Conservation (phyloP, 805 yeast species). For the Metschnikowia reukaufii region DNA sequence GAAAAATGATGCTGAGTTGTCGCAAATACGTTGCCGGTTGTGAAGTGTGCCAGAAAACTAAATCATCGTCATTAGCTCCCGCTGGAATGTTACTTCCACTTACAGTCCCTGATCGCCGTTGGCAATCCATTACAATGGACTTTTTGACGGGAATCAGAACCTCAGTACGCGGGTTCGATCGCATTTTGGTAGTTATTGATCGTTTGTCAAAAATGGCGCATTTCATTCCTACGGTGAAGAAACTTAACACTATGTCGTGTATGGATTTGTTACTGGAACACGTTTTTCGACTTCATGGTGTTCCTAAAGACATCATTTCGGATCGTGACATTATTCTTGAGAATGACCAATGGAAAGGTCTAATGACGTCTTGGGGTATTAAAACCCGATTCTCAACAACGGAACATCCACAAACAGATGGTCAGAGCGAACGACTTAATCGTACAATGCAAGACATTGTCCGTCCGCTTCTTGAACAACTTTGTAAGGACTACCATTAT, state of each 20-base stretch:
- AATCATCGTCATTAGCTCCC: background rate
- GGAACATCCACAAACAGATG: slow-evolving; percentile 1
- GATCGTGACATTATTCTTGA: background rate
- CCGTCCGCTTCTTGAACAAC: background rate
- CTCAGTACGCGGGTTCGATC: background rate
- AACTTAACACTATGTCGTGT: background rate
- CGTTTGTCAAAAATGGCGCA: background rate
- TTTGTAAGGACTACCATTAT: background rate
- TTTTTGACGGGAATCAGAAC: background rate
- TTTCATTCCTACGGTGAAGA: background rate
- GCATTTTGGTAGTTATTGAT: background rate
- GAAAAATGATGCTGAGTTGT: background rate
- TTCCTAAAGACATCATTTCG: background rate
- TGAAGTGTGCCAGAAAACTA: background rate
- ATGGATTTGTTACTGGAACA: background rate
- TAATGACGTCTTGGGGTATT: background rate
- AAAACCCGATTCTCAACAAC: background rate
- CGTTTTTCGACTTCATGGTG: background rate
- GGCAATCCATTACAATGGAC: background rate
- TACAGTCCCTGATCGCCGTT: background rate
- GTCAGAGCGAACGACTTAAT: background rate
- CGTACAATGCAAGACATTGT: background rate
- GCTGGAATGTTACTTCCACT: background rate
- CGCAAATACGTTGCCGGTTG: background rate
- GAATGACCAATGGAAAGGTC: background rate